These are phyloP conservation scores for Suillus spraguei DNA, from an alignment of 768 basidiomycete species.

Conservation along the genomic window DNA sequence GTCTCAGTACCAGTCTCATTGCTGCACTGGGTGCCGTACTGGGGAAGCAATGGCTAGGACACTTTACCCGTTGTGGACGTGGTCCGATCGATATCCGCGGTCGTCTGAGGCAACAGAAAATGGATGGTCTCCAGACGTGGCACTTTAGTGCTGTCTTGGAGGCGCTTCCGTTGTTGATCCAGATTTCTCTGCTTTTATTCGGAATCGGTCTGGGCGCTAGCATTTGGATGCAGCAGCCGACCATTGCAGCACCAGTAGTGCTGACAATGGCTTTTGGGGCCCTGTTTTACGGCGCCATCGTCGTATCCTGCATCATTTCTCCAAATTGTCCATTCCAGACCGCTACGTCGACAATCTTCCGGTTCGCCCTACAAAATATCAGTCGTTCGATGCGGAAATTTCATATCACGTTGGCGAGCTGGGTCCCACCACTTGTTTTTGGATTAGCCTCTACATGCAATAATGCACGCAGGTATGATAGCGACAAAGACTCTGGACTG, in stretches of 20 bases:
- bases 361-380: neutral
- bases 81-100: constrained; percentile 23
- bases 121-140: constrained; percentile 18
- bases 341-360: neutral
- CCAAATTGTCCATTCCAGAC: constrained; percentile 13
- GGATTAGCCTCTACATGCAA: neutral
- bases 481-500: neutral
- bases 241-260: constrained; percentile 6
- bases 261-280: constrained; percentile 5
- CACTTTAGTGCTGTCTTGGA: constrained; percentile 16
- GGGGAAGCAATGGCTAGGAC: constrained; percentile 31
- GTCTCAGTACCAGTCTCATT: constrained; percentile 25
- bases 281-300: neutral
- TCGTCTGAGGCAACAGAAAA: constrained; percentile 10
- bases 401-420: neutral
- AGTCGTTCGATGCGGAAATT: neutral
- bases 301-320: constrained; percentile 10
- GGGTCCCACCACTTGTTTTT: neutral
- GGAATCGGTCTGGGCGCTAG: constrained; percentile 13
- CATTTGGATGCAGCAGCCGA: constrained; percentile 10
- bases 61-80: constrained; percentile 21
- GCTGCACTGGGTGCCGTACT: constrained; percentile 27
- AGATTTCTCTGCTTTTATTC: constrained; percentile 16
- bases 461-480: neutral
- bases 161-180: constrained; percentile 14